Evolutionary conservation across 2,329 filamentous ascomycete species (phyloP), one percentile per base, ranked within the genome.

Genomic region (Paecilomyces dactylethromorphus): DNA sequence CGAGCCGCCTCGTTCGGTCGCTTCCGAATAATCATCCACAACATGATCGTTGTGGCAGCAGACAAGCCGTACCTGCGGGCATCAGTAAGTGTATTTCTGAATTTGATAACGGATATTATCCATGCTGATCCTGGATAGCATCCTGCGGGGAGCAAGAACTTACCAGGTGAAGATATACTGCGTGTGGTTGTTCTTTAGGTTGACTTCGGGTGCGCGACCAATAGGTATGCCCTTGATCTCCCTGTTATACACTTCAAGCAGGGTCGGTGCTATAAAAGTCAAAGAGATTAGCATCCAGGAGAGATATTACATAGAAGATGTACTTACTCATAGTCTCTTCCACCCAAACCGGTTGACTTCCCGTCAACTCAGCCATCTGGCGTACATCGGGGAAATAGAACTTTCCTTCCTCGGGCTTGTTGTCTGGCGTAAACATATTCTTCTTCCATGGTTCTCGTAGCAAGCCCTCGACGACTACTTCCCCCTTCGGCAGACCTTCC

Each of bases 141-240:
- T 15, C 54, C 33, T 57, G 13, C 15, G 51, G 54, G 8, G 13
- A 51, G 39, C 32, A n/a, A n/a, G n/a, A n/a, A 76, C 87, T 70
- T 85, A 97, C 94, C 94, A 99, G 65, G 94, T 99, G 75, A 97
- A 94, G 66, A 99, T 99, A 76, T 99, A 99, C 80, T 97, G 94
- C 63, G 91, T 87, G 76, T 99, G 94, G 76, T 96, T 97, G 73
- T 99, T 99, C 73, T 91, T 85, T 70, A 99, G 79, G 72, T 95
- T 96, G 61, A 99, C 92, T 76, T 96, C 91, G 3, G 94, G 84
- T 6, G 91, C 79, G 70, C 93, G 84, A 13, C 92, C 94, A 71
- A 97, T 93, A 1, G 94, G 94, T 60, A 97, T 87, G 29, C 94
- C 94, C 67, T 88, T 89, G 13, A 83, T 82, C 70, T 90, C 84